Evolutionary conservation across 139 green algal species (phyloP), one percentile per base, ranked within the genome.

Genomic region (Chlamydomonas eustigma): DNA sequence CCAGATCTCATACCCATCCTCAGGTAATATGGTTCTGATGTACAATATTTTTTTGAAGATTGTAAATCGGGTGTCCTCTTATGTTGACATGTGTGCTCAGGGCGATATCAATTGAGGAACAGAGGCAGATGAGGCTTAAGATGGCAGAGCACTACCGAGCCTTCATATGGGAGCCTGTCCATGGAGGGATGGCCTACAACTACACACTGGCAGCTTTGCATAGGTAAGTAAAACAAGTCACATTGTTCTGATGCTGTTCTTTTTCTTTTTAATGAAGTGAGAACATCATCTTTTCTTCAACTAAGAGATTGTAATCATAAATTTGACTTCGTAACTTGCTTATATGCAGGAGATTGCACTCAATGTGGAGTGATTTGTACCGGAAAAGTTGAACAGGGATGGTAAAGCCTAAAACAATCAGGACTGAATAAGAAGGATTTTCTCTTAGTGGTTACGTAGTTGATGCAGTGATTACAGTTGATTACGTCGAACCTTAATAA

Each of bases 121-220:
- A 75, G 51, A 30, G 30, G 2, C 4, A 2, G 38, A 66, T 87
- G 76, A 30, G 78, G n/a, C n/a, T 71, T 28, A 74, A 73, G 32
- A 72, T 88, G 76, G 64, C 38, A 1, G 75, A 80, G 50, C 67
- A 85, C 51, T 78, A 83, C 78, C 39, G 52, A 12, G 84, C 84
- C 1, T 88, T 87, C 71, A 78, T 87, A 18, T 87, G 84, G 84
- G 64, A 85, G 50, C 73, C 77, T 1, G 28, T 1, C 0, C 44
- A 35, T 1, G 77, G 77, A 24, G 81, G 80, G 5, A 67, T 67
- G 37, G 84, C 84, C 1, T 88, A 87, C 64, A 79, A 87, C 44
- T 87, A 81, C 64, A 86, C 83, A 22, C 30, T 83, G 12, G 5
- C 22, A n/a, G 50, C 73, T 2, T 73, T 83, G 28, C 34, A 77